phyloP scores from a whole-genome alignment of 2,329 filamentous ascomycete species.

The Pseudogymnoascus destructans region DNA sequence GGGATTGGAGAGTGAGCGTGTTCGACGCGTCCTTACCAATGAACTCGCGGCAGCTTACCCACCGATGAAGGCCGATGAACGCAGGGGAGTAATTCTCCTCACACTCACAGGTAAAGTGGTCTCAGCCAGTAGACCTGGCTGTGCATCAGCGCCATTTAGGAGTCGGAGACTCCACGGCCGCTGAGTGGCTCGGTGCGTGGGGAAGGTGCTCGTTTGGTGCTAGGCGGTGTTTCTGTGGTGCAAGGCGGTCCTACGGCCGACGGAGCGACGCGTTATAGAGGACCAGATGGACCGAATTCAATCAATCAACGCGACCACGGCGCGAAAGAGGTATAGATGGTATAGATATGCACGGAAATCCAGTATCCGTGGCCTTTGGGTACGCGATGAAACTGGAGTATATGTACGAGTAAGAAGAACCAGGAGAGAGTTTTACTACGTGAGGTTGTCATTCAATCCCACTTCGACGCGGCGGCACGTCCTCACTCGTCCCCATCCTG shows the following conservation, averaged over 20 bases:
- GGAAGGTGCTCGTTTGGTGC: neutral
- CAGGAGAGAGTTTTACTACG: neutral
- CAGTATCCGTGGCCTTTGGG: neutral
- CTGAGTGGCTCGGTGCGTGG: neutral
- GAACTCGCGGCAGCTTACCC: neutral
- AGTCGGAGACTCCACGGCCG: neutral
- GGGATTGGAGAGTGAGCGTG: neutral
- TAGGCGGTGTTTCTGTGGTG: neutral
- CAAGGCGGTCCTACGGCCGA: neutral
- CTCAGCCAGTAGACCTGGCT: too few species aligned
- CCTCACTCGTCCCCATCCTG: neutral
- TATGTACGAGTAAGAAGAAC: neutral
- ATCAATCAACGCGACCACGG: neutral
- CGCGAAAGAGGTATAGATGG: neutral
- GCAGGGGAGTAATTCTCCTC: neutral
- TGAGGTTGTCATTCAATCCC: neutral
- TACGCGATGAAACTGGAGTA: neutral
- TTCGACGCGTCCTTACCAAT: constrained; percentile 3
- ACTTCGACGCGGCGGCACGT: neutral
- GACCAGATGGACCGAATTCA: neutral
- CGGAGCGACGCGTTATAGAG: neutral
- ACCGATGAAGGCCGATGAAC: neutral
- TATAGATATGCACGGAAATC: neutral
- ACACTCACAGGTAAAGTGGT: neutral
- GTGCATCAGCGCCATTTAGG: neutral